Base-by-base conservation (phyloP, 345 rosid genomes). In the Euclidium syriacum region DNA sequence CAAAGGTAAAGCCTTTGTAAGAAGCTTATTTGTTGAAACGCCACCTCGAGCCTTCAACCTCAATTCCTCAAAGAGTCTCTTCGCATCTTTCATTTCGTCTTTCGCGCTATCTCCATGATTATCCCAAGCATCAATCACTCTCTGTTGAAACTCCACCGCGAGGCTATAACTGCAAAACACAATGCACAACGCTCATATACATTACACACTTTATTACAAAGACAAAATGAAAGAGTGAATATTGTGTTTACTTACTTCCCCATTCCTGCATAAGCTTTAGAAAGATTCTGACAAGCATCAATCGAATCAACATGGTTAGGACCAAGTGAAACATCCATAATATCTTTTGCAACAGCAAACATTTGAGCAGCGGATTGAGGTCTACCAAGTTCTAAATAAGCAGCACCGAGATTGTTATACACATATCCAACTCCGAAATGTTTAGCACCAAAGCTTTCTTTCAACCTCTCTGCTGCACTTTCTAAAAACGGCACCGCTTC, bases 301-400 rank as follows among this genome's bases (percentile, higher is more conserved):
- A 95, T 83, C 5, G 95, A 78, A 79, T 95, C 97, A 0, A 76
- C 83, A 76, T 90, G 95, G 54, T 86, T 78, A 2, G 99, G 99
- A 75, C 99, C 97, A 47, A 94, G 96, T 3, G 99, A 78, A 19
- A 83, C 83, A 74, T 90, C 99, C 97, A 94, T 85, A 58, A 87
- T 84, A 40, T 87, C 97, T 77, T 90, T 87, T 22, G 96, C 95
- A 70, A 90, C 82, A 0, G 97, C 88, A 86, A 95, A 95, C 86
- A 85, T 83, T 67, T 84, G 96, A 47, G 91, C 97, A 10, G 99
- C 99, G 15, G 92, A 90, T 36, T 95, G 91, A 16, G 95, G 97
- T 71, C 92, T 86, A 29, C 77, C 96, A 1, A 94, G 72, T 58
- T 94, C 99, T 75, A 90, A 76, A 76, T 90, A 95, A 44, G 97